These are phyloP conservation scores for Dipteronia sinensis DNA, from an alignment of 345 rosid species.

Conservation along the genomic window DNA sequence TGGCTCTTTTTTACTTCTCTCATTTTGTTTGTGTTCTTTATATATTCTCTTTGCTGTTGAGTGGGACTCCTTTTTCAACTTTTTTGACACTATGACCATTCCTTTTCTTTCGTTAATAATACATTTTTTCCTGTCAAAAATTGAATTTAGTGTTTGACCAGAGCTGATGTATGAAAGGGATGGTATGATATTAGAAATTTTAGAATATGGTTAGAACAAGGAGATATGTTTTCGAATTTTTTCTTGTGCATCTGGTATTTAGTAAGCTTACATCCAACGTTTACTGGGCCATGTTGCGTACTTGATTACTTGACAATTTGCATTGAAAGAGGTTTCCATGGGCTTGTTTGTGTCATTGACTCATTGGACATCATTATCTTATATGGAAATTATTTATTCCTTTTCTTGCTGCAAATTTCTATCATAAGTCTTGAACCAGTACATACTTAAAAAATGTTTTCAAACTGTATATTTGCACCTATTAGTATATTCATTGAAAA, in stretches of 20 bases:
- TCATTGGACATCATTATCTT: not conserved
- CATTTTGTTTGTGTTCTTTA: not conserved
- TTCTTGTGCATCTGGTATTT: not conserved
- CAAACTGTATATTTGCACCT: not conserved
- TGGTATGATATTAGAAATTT: not conserved
- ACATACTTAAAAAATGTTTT: not conserved
- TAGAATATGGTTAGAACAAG: not conserved
- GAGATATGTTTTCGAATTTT: not conserved
- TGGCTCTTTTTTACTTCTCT: not conserved
- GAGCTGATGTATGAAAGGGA: not conserved
- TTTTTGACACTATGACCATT: not conserved
- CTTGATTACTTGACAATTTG: conserved; percentile 1
- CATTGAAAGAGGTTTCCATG: not conserved
- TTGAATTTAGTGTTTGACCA: not conserved
- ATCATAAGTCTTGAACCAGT: not conserved
- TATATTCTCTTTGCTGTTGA: not conserved
- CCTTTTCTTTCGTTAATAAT: too few relatives aligned
- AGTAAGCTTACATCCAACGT: not conserved
- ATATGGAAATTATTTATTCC: not conserved
- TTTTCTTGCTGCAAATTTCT: not conserved
- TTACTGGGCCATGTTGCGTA: not conserved
- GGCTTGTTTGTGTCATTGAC: not conserved
- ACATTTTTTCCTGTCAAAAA: not conserved
- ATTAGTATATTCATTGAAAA: not conserved
- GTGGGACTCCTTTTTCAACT: not conserved